Evolutionary conservation across 768 basidiomycete species (phyloP), one percentile per base, ranked within the genome.

Genomic region (Amanita phalloides): DNA sequence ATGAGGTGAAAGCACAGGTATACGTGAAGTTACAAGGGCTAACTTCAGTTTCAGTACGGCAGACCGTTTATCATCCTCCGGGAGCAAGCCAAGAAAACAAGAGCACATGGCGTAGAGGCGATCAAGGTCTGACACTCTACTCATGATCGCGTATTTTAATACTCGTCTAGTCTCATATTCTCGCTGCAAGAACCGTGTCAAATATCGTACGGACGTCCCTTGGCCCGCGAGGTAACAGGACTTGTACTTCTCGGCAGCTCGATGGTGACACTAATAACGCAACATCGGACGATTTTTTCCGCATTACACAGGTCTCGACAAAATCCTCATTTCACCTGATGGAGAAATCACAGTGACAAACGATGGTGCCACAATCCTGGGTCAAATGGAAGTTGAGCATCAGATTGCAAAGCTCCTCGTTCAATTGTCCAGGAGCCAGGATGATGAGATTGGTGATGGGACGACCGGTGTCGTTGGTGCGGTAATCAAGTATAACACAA

Each of bases 331-430:
- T 58, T 91, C 90, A 26, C 85, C 94, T 20, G 96, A 98, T 73
- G 96, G 96, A 45, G 96, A 99, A 61, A 98, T 99, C 62, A 98
- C 94, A 30, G 95, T 98, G 35, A 98, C 96, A 11, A 99, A 99
- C 69, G 96, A 99, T 68, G 96, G 96, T 46, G 96, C 96, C 5
- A 99, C 96, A 21, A 99, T 99, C 59, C 74, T 99, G 52, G 82
- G 92, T 21, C 95, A 97, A 73, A 97, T 99, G 93, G 91, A 96
- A 67, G 94, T 98, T 48, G 95, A 98, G 62, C 95, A 99, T 65
- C 95, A 95, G 72, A 95, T 99, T 62, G 96, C 96, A 54, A 99
- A 96, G 70, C 79, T 99, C 42, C 79, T 99, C 32, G 96, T 99
- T 1, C 89, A 97, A 63, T 75, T 98, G 38, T 94, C 91, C 14